Evolutionary conservation across 306 rosid species (phyloP).

Genomic region (Fagus sylvatica): DNA sequence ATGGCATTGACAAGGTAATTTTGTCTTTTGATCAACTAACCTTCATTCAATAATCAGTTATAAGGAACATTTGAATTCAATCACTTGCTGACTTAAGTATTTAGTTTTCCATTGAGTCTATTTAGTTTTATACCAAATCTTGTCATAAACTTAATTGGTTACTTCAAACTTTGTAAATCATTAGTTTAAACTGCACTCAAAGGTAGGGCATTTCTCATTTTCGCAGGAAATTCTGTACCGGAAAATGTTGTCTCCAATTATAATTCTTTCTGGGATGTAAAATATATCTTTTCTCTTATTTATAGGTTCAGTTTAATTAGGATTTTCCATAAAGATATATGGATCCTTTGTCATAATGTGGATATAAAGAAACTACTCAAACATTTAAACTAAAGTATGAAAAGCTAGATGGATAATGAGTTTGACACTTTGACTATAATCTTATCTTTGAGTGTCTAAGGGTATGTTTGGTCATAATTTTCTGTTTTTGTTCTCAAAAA

Average conservation of each 20-base stretch:
- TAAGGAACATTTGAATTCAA: not conserved
- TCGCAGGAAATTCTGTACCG: not conserved
- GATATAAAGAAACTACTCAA: not conserved
- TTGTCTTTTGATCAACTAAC: not conserved
- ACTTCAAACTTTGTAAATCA: not conserved
- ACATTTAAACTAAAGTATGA: not conserved
- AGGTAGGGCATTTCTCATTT: not conserved
- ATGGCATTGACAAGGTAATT: conserved; percentile 60
- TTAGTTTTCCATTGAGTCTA: not conserved
- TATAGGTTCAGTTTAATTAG: not conserved
- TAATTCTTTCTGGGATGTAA: not conserved
- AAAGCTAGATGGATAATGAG: not conserved
- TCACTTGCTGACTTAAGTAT: not conserved
- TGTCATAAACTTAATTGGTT: not conserved
- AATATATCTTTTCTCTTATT: not conserved
- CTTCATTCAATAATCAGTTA: not conserved
- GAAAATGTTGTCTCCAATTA: not conserved
- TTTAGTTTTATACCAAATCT: not conserved
- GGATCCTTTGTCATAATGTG: not conserved
- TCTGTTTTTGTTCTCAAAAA: too few species aligned
- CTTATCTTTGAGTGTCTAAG: not conserved
- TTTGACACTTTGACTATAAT: not conserved
- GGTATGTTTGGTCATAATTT: too few species aligned
- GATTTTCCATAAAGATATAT: not conserved
- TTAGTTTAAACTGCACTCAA: not conserved